A percentile compares a stretch with the other conserved stretches of the same genome.
Conservation (phyloP, 352 stramenopile genomes). For the Pythium chondricola region DNA sequence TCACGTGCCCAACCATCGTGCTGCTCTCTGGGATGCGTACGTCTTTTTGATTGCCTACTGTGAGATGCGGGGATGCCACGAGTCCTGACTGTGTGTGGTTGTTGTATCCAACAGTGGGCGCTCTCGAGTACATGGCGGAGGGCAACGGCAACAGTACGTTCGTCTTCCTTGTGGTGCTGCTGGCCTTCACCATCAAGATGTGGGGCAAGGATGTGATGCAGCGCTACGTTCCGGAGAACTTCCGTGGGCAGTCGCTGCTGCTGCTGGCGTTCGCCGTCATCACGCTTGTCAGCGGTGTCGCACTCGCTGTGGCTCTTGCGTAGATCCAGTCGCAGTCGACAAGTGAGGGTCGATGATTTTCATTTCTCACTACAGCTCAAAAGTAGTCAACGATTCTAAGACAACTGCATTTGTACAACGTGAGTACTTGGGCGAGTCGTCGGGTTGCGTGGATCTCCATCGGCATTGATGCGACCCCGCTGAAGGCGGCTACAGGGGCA, state of each 20-base stretch:
- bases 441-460: background rate
- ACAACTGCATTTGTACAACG: too few species aligned
- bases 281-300: constrained; percentile 12
- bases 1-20: constrained; percentile 10
- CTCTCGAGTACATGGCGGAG: constrained; percentile 9
- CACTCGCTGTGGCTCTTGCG: constrained; percentile 8
- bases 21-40: constrained; percentile 11
- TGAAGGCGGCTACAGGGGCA: background rate
- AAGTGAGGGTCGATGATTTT: too few species aligned
- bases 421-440: too few species aligned
- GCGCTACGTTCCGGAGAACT: constrained; percentile 6
- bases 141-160: constrained; percentile 12
- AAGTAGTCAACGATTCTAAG: too few species aligned
- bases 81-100: background rate
- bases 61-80: background rate
- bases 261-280: constrained; percentile 9
- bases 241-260: constrained; percentile 9
- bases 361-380: too few species aligned
- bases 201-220: constrained; percentile 11
- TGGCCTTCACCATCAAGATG: constrained; percentile 9
- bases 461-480: background rate
- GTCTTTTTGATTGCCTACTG: background rate
- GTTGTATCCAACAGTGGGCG: constrained; percentile 2
- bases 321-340: too few species aligned
- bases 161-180: constrained; percentile 7